Percentiles rank a stretch among this genome's conserved stretches.
Conservation (phyloP, 2,329 filamentous ascomycete genomes). For the Botrytis sinoallii region DNA sequence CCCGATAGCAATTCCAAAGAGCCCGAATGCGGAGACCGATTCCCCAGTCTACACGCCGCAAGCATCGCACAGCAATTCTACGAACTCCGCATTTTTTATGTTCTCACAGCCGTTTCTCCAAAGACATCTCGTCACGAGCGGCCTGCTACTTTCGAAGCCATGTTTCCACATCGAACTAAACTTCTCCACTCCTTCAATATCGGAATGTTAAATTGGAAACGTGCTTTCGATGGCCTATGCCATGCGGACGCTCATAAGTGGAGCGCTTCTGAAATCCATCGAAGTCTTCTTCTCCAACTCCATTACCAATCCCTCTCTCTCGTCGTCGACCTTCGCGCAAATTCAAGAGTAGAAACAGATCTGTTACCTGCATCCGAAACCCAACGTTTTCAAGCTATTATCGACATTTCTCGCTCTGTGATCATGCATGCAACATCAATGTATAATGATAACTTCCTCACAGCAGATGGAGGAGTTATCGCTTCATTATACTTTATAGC, state of each 20-base stretch:
- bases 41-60: conserved; percentile 16
- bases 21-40: neutral
- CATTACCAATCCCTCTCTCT: conserved; percentile 5
- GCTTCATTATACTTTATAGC: conserved; percentile 25
- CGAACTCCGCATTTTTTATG: conserved; percentile 22
- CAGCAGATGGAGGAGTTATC: conserved; percentile 25
- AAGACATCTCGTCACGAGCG: neutral
- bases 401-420: conserved; percentile 18
- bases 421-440: conserved; percentile 5
- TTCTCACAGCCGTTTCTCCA: conserved; percentile 20
- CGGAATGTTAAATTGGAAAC: conserved; percentile 13
- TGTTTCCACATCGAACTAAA: conserved; percentile 16
- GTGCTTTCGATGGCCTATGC: neutral
- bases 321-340: conserved; percentile 5
- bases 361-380: neutral
- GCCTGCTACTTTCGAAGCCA: neutral
- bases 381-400: conserved; percentile 9
- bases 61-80: conserved; percentile 20
- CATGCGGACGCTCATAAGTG: neutral
- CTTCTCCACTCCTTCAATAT: conserved; percentile 6
- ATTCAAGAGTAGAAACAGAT: neutral
- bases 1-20: neutral
- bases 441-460: neutral
- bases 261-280: neutral
- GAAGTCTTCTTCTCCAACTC: conserved; percentile 10